Base-by-base conservation (phyloP, 176 grass and related monocot genomes). In the Bromus sterilis region DNA sequence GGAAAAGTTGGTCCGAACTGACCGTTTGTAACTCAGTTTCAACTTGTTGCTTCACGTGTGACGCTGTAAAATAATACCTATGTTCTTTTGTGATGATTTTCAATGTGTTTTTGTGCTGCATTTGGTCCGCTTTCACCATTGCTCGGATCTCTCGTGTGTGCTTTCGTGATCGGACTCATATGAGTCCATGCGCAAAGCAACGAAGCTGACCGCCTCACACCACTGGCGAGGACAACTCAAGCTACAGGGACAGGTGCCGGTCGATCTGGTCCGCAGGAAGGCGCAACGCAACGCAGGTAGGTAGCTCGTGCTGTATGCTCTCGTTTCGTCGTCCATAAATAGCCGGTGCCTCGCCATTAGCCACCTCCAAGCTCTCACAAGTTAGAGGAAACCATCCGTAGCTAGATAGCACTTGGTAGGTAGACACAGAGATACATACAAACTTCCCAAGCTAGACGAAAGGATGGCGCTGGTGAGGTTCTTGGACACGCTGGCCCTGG, bases 391-490 rank as follows among this genome's bases (percentile, higher is more conserved):
- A n/a, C n/a, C n/a, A n/a, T n/a, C n/a, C n/a, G n/a, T n/a, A 63
- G 57, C 25, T 29, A 71, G 29, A 9, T 46, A 51, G 56, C 23
- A 57, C 10, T 58, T n/a, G n/a, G n/a, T n/a, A n/a, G n/a, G n/a
- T n/a, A n/a, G n/a, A n/a, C n/a, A n/a, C 23, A 18, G 9, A 4
- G 3, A 56, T 1, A 58, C 0, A 56, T 26, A 58, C 10, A 57
- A 3, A 61, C 3, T 0, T 6, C 29, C 59, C 26, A 16, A 16
- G 59, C 59, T 14, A 62, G 6, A n/a, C n/a, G n/a, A n/a, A n/a
- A n/a, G 4, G 33, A 93, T 93, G 91, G 87, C 91, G 4, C 56
- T 93, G 53, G 81, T 93, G 18, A 81, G 73, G 86, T 9, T 94
- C 1, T 66, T 89, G 1, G 92, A 94, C 74, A 85, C 92, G 34